Evolutionary conservation across 495 filamentous ascomycete genomes (phyloP).

Genomic region (Oidiodendron maius): DNA sequence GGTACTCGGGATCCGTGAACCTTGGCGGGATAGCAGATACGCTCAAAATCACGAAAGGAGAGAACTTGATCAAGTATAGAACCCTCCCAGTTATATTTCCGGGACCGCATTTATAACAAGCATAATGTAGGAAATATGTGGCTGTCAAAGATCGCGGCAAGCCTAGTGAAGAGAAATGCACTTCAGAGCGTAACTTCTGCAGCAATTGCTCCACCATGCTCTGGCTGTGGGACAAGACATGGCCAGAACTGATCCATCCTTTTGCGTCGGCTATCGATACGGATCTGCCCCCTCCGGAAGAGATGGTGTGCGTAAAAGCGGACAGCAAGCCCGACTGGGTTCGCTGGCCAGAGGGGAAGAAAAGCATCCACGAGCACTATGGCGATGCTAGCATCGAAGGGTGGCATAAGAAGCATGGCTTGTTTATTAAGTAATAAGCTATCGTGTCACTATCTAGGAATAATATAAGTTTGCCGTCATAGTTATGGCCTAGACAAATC

Average conservation of each 20-base stretch:
- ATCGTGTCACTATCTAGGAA: too few relatives aligned
- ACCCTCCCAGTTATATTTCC: background rate
- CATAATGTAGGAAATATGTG: slow-evolving; percentile 38
- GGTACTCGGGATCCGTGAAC: slow-evolving; percentile 44
- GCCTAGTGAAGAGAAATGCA: slow-evolving; percentile 32
- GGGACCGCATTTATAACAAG: background rate
- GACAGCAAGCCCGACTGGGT: slow-evolving; percentile 46
- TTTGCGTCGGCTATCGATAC: slow-evolving; percentile 54
- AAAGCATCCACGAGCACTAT: slow-evolving; percentile 38
- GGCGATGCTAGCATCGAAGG: slow-evolving; percentile 39
- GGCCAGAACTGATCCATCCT: slow-evolving; percentile 51
- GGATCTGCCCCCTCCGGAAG: slow-evolving; percentile 41
- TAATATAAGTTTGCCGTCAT: too few relatives aligned
- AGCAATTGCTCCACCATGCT: slow-evolving; percentile 47
- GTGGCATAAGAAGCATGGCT: slow-evolving; percentile 45
- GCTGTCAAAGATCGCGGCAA: slow-evolving; percentile 46
- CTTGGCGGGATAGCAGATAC: slow-evolving; percentile 43
- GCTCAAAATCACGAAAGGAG: slow-evolving; percentile 40
- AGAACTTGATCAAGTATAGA: slow-evolving; percentile 42
- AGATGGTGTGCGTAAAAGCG: slow-evolving; percentile 47
- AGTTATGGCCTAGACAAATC: too few relatives aligned
- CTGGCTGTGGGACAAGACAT: slow-evolving; percentile 42
- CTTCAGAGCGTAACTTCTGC: slow-evolving; percentile 48
- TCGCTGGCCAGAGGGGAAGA: slow-evolving; percentile 46
- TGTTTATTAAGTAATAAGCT: slow-evolving; percentile 5